Evolutionary conservation across 305 asterid species (phyloP).

Genomic region (Fraxinus angustifolia): DNA sequence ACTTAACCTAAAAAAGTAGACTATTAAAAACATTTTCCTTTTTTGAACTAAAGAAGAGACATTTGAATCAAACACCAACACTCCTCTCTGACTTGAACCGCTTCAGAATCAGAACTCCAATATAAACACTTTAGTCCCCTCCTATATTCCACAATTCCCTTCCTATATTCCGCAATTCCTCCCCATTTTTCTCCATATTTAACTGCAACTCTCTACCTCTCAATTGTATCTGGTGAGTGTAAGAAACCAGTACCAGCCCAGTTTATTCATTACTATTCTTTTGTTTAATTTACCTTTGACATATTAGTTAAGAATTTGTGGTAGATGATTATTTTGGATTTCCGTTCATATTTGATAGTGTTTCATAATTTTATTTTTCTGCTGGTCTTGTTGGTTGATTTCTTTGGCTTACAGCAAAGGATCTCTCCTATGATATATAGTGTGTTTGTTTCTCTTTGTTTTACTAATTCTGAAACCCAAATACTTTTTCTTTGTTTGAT

Average conservation of each 20-base stretch:
- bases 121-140: constrained; percentile 12
- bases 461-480: constrained; percentile 6
- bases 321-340: constrained; percentile 11
- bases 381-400: neutral
- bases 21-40: constrained; percentile 19
- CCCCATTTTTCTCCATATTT: constrained; percentile 19
- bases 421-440: constrained; percentile 1
- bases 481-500: constrained; percentile 9
- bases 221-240: constrained; percentile 6
- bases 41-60: constrained; percentile 46
- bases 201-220: constrained; percentile 16
- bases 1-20: neutral
- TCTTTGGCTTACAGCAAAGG: neutral
- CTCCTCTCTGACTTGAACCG: constrained; percentile 5
- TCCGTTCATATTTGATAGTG: constrained; percentile 3
- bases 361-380: neutral
- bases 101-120: neutral
- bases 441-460: constrained; percentile 1
- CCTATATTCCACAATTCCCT: constrained; percentile 7
- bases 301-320: neutral
- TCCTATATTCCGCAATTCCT: neutral
- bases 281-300: constrained; percentile 15
- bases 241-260: constrained; percentile 18
- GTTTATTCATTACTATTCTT: constrained; percentile 30
- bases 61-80: constrained; percentile 52